Percentiles rank a stretch among this genome's conserved stretches.
Conservation (phyloP, 2,329 filamentous ascomycete species). For the Colletotrichum eleusines region DNA sequence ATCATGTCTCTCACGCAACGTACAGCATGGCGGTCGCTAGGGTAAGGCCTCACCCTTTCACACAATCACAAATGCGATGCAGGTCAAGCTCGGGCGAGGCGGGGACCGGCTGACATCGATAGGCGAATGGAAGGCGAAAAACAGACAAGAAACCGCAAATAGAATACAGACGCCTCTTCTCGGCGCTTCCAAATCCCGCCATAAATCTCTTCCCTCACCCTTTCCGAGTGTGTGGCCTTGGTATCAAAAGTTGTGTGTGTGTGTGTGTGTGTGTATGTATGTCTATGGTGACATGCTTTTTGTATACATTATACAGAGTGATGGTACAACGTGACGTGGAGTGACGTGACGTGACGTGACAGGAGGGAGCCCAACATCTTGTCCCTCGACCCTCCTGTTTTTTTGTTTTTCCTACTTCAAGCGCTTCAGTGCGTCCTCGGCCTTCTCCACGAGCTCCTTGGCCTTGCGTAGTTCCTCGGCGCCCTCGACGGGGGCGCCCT, state of each 20-base stretch:
- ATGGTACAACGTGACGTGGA: slow-evolving; percentile 29
- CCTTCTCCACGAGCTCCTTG: slow-evolving; percentile 61
- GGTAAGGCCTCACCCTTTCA: slow-evolving; percentile 30
- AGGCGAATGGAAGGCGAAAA: neutral
- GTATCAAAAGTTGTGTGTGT: slow-evolving; percentile 2
- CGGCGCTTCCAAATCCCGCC: neutral
- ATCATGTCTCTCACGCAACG: neutral
- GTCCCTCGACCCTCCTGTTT: neutral
- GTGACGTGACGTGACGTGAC: neutral
- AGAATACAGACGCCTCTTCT: slow-evolving; percentile 14
- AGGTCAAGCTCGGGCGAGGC: slow-evolving; percentile 10
- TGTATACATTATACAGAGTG: slow-evolving; percentile 41
- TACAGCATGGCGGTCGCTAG: slow-evolving; percentile 9
- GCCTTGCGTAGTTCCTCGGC: slow-evolving; percentile 54
- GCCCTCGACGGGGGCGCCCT: slow-evolving; percentile 44
- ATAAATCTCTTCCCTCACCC: too few relatives aligned
- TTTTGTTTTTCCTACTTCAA: slow-evolving; percentile 57
- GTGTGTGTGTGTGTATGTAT: slow-evolving; percentile 5
- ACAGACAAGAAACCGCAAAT: neutral
- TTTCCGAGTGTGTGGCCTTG: neutral
- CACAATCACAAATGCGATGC: neutral
- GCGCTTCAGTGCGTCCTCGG: slow-evolving; percentile 60
- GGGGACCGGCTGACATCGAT: slow-evolving; percentile 18
- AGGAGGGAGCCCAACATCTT: neutral
- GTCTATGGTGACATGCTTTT: slow-evolving; percentile 26